phyloP scores from a whole-genome alignment of 805 yeast genomes.

The Kuraishia piskuri region DNA sequence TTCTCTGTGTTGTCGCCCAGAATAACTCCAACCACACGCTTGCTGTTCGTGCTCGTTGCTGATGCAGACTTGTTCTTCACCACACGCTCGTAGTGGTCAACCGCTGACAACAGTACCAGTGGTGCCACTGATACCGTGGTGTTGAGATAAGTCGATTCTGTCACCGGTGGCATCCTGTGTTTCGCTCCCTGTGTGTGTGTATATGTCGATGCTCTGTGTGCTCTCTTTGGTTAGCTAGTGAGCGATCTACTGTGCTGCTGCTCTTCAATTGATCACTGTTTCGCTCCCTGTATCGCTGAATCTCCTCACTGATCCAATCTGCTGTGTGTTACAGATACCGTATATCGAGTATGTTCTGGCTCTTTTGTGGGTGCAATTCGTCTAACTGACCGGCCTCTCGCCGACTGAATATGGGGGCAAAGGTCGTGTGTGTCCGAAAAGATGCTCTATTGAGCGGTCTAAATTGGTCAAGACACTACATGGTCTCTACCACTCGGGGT shows the following conservation, averaged over 20 bases:
- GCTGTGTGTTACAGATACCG: not conserved
- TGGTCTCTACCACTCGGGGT: no score
- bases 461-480: no score
- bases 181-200: not conserved
- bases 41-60: conserved; percentile 32
- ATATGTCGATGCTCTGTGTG: not conserved
- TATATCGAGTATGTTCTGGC: no score
- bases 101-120: conserved; percentile 83
- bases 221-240: no score
- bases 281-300: no score
- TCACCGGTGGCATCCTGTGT: conserved; percentile 15
- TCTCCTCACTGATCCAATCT: no score
- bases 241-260: no score
- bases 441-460: no score
- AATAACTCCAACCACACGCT: conserved; percentile 90
- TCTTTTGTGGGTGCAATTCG: no score
- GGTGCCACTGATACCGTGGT: conserved; percentile 90
- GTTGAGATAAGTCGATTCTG: conserved; percentile 27
- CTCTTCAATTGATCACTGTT: no score
- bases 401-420: not conserved
- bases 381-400: no score
- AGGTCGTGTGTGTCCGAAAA: not conserved
- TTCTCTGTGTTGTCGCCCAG: conserved; percentile 65
- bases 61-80: conserved; percentile 34
- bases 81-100: conserved; percentile 89